Evolutionary conservation across 192 early-diverging fungal species (phyloP).

Genomic region (Chytriomyces sp.): DNA sequence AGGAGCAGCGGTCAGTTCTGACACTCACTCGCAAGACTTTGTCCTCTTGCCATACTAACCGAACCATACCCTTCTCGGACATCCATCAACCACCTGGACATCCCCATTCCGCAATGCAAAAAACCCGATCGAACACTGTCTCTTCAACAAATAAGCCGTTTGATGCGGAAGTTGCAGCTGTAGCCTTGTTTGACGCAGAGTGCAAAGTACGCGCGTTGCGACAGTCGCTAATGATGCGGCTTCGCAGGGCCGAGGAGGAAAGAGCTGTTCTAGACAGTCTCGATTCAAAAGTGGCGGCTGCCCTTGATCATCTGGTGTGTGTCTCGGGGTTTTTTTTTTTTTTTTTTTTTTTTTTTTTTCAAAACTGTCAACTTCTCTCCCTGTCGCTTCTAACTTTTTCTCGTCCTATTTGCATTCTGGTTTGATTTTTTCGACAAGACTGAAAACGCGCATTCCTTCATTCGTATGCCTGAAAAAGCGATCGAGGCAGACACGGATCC

Average conservation of each 20-base stretch:
- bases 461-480: too few species aligned
- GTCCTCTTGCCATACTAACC: too few species aligned
- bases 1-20: not conserved
- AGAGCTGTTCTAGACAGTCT: not conserved
- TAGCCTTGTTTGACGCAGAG: conserved; percentile 12
- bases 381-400: too few species aligned
- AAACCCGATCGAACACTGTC: not conserved
- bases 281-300: not conserved
- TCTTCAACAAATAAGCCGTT: not conserved
- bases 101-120: too few species aligned
- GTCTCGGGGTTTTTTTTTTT: not conserved
- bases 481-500: too few species aligned
- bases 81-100: too few species aligned
- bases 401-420: too few species aligned
- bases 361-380: too few species aligned
- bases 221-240: not conserved
- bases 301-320: not conserved
- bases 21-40: too few species aligned
- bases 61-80: too few species aligned
- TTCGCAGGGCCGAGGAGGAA: not conserved
- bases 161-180: not conserved
- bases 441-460: too few species aligned
- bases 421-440: too few species aligned
- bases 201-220: not conserved
- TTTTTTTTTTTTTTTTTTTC: not conserved